Percentiles rank a stretch among this genome's conserved stretches.
Evolutionary conservation across 1,284 basidiomycete genomes (phyloP).

Genomic region (Boletellus dicymbophilus): DNA sequence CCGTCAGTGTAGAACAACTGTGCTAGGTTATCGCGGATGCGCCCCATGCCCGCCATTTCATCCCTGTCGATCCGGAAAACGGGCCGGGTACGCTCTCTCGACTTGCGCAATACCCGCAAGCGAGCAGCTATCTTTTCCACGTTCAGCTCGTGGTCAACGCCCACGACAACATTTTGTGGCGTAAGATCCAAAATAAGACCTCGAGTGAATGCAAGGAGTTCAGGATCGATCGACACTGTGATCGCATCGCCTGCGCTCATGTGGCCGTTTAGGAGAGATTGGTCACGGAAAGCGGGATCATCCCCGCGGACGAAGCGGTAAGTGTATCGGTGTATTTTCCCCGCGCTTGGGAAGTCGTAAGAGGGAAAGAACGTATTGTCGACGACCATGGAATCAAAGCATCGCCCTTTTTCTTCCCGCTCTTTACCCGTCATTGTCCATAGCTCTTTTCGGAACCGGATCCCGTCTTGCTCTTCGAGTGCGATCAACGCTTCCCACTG

Average conservation of each 20-base stretch:
- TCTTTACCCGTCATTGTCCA: slow-evolving; percentile 90
- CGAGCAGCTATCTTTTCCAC: slow-evolving; percentile 44
- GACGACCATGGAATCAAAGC: slow-evolving; percentile 80
- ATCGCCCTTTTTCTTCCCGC: slow-evolving; percentile 79
- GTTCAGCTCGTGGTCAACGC: slow-evolving; percentile 81
- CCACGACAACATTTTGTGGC: slow-evolving; percentile 67
- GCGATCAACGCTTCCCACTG: slow-evolving; percentile 90
- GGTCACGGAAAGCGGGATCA: slow-evolving; percentile 18
- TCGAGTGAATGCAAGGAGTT: slow-evolving; percentile 79
- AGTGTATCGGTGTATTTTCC: slow-evolving; percentile 53
- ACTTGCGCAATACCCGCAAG: slow-evolving; percentile 18
- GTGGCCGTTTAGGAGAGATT: slow-evolving; percentile 71
- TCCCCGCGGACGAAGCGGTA: slow-evolving; percentile 64
- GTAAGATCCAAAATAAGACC: slow-evolving; percentile 83
- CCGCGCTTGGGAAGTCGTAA: slow-evolving; percentile 23
- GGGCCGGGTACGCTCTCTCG: slow-evolving; percentile 15
- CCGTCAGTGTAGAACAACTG: slow-evolving; percentile 85
- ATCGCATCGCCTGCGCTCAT: slow-evolving; percentile 83
- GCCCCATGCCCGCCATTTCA: slow-evolving; percentile 85
- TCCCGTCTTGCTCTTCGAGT: slow-evolving; percentile 87
- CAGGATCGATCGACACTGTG: slow-evolving; percentile 83
- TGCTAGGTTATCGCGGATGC: slow-evolving; percentile 89
- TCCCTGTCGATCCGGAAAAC: slow-evolving; percentile 94
- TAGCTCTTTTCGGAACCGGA: slow-evolving; percentile 85
- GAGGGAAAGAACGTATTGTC: slow-evolving; percentile 38